Evolutionary conservation across 441 rosid genomes (phyloP).

Genomic region (Populus trichocarpa): DNA sequence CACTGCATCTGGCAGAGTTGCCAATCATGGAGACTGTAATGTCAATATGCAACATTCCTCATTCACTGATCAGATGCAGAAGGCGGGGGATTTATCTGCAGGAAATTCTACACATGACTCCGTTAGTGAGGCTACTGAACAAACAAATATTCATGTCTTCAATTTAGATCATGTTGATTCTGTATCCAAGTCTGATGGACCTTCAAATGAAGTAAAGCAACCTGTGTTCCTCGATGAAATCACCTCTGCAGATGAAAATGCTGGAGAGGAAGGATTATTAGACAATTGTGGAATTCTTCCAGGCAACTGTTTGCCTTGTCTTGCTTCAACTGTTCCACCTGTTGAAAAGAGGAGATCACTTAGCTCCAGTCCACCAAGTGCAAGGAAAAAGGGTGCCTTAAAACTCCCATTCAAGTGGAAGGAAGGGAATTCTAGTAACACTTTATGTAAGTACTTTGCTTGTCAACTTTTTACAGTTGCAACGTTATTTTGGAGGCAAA

Average conservation of each 20-base stretch:
- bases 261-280: constrained; percentile 51
- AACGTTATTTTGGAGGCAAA: neutral
- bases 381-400: constrained; percentile 55
- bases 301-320: constrained; percentile 77
- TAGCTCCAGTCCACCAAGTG: constrained; percentile 67
- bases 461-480: neutral
- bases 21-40: constrained; percentile 31
- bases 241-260: constrained; percentile 55
- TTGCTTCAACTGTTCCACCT: constrained; percentile 57
- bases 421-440: constrained; percentile 57
- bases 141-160: constrained; percentile 24
- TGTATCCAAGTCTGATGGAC: constrained; percentile 31
- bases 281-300: constrained; percentile 78
- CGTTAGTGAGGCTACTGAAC: constrained; percentile 28
- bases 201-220: constrained; percentile 39
- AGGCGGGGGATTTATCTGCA: constrained; percentile 32
- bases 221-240: constrained; percentile 57
- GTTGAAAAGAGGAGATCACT: constrained; percentile 75
- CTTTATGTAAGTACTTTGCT: constrained; percentile 45
- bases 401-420: constrained; percentile 69
- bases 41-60: constrained; percentile 21
- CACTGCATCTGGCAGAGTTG: constrained; percentile 37
- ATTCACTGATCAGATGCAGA: constrained; percentile 31
- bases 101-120: constrained; percentile 47
- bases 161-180: constrained; percentile 28